Evolutionary conservation across 140 eudicot genomes (phyloP).

Genomic region (Erigeron philadelphicus): DNA sequence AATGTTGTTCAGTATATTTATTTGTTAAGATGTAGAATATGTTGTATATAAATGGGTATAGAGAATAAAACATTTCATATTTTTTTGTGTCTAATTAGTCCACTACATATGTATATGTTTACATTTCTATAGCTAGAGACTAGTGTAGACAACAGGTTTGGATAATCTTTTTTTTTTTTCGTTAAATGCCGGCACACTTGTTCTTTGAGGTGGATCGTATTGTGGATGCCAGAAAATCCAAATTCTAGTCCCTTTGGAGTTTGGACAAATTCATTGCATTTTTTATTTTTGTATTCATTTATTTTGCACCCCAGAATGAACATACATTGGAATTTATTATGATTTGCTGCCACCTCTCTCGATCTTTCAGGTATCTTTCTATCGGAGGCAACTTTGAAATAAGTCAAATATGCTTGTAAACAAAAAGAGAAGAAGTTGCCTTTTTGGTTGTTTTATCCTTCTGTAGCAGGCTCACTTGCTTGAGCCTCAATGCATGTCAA

Average conservation of each 20-base stretch:
- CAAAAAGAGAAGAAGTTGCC: too few relatives aligned
- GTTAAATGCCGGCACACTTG: background rate
- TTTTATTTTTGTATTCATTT: background rate
- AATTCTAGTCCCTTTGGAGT: background rate
- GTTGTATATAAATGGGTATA: slow-evolving; percentile 6
- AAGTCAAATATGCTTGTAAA: background rate
- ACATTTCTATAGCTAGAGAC: background rate
- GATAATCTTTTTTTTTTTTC: background rate
- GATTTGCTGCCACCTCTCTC: background rate
- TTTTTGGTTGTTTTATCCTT: too few relatives aligned
- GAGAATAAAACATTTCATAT: slow-evolving; percentile 1
- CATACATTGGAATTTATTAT: background rate
- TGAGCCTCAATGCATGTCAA: too few relatives aligned
- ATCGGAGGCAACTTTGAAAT: background rate
- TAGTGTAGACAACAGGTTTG: background rate
- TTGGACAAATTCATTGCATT: background rate
- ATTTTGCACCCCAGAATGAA: background rate
- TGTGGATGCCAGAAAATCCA: background rate
- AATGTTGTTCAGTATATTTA: background rate
- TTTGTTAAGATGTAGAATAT: background rate
- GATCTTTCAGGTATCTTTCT: background rate
- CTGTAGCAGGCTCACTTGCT: too few relatives aligned
- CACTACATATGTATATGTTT: background rate
- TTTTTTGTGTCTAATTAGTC: background rate
- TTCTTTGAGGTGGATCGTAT: background rate